Evolutionary conservation across 495 filamentous ascomycete genomes (phyloP), one percentile per base, ranked within the genome.

Genomic region (Talaromyces trachyspermus): DNA sequence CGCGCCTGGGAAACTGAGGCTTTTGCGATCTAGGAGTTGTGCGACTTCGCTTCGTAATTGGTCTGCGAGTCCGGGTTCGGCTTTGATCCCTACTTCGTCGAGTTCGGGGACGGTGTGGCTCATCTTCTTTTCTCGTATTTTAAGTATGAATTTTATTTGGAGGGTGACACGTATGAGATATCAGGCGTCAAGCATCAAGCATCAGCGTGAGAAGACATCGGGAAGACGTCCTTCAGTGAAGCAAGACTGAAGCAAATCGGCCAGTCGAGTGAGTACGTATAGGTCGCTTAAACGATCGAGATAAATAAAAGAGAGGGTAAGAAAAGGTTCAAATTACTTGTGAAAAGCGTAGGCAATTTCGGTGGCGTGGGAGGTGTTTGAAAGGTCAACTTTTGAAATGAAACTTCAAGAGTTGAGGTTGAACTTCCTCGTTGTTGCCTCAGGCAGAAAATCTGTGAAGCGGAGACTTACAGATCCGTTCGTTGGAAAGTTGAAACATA

Each of bases 1-100:
- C 39, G 92, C 91, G 53, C 92, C 92, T 3, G 92, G 92, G 49
- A 98, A 98, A 49, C 61, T 71, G 20, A 67, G 60, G 37, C 74
- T 76, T 46, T 68, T 76, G 50, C 88, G 77, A 20, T 79, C 75
- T 3, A 98, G 79, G 27, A 98, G 74, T 9, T 66, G 49, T 15
- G 88, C 85, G 37, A 98, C 89, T 61, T 88, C 83, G 48, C 68
- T 63, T 38, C 86, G 82, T 60, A 95, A 74, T 12, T 67, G 63
- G 18, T 75, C 60, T 14, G 79, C 71, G 19, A 87, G 69, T 0
- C 75, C 65, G 32, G 59, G 64, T 5, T 80, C 74, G 27, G 79
- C 76, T 56, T 79, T 85, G 48, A 84, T 65, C 43, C 89, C 89
- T 12, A 73, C 58, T 12, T 48, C 50, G 30, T 71, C 68, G 41